Conservation (phyloP, 2,329 filamentous ascomycete species). For the Didymella glomerata region DNA sequence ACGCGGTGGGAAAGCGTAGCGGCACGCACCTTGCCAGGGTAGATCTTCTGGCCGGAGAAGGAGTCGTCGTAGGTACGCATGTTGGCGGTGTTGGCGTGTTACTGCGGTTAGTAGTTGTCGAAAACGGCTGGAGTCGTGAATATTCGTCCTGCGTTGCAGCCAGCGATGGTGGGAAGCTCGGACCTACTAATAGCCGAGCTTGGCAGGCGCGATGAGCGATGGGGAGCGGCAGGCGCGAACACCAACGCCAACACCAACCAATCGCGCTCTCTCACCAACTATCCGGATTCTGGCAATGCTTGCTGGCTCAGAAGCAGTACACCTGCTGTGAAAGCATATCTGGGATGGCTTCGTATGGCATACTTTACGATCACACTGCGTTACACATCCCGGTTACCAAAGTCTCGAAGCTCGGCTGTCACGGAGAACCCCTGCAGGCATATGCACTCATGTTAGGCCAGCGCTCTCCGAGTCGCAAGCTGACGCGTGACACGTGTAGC, state of each 20-base stretch:
- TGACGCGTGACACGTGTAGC: background rate
- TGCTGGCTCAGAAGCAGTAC: no score
- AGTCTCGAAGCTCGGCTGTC: background rate
- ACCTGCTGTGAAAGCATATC: no score
- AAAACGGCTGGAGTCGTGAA: no score
- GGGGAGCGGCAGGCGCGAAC: background rate
- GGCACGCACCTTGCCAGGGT: slow-evolving; percentile 76
- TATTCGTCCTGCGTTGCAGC: slow-evolving; percentile 18
- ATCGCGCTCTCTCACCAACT: background rate
- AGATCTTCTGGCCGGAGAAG: slow-evolving; percentile 81
- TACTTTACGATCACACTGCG: background rate
- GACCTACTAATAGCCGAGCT: slow-evolving; percentile 28
- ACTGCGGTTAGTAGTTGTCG: slow-evolving; percentile 41
- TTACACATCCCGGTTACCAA: background rate
- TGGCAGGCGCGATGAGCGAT: slow-evolving; percentile 19
- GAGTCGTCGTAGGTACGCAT: slow-evolving; percentile 82
- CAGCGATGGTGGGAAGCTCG: slow-evolving; percentile 27
- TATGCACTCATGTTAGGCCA: background rate
- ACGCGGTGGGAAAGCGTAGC: slow-evolving; percentile 24
- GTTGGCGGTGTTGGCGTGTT: slow-evolving; percentile 60
- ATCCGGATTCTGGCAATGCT: background rate
- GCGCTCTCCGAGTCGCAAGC: background rate
- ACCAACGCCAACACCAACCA: background rate
- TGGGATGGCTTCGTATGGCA: background rate
- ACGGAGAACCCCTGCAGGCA: background rate